Evolutionary conservation across 1,284 basidiomycete genomes (phyloP), one percentile per base, ranked within the genome.

Genomic region (Ustilago tritici): DNA sequence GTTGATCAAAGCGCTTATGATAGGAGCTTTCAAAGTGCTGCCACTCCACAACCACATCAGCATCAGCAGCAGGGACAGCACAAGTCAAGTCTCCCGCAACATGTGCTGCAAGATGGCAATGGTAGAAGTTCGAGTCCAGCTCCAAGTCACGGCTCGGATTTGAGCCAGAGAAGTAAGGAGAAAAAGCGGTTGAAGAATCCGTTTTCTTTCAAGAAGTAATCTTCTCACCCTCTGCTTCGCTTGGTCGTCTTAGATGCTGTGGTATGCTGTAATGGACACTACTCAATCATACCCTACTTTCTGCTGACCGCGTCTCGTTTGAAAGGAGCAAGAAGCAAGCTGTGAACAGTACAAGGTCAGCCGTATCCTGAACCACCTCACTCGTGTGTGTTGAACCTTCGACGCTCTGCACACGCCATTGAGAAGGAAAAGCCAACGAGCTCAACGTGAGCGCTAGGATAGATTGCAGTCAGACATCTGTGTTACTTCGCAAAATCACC

Each of bases 181-280:
- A 79, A 79, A 47, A 79, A 82, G 41, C 52, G 65, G 15, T 32
- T 79, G 19, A 82, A 80, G 40, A 79, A 82, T 32, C 58, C 67
- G 0, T 82, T 82, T 40, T 65, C 61, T 1, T 82, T 78, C 50
- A 82, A 80, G 54, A 82, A 82, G 61, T 82, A 62, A 52, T 28
- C 35, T 55, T 12, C 34, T 32, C 23, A 23, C 28, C 34, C 46
- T 9, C 31, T 12, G 19, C 49, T 32, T 34, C 14, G 12, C 41
- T 46, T 49, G 17, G 2, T 41, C 40, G 6, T 17, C 17, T 38
- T 9, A 1, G 14, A 38, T 38, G 36, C 36, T 9, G 0, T 10
- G 36, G 1, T 10, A 38, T 10, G 36, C 9, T 14, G 36, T 10
- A 38, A 38, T 38, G 36, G 36, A 38, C 36, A 38, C 36, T 38